These are phyloP conservation scores for Apostasia ramifera DNA, from an alignment of 106 monocot species.

Conservation along the genomic window DNA sequence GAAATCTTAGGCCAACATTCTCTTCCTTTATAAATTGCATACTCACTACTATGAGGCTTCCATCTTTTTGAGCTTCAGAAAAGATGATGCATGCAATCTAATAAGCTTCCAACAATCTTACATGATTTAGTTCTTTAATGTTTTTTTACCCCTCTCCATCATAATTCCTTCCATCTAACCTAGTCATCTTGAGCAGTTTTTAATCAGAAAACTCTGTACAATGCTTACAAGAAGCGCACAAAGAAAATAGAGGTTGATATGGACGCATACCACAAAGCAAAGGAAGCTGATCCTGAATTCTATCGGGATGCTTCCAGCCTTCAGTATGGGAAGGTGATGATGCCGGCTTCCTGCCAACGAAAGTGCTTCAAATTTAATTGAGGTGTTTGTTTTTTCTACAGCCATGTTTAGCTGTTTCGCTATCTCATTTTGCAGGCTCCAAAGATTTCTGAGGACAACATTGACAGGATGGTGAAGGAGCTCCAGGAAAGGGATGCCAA, in stretches of 20 bases:
- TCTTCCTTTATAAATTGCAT: too few species aligned
- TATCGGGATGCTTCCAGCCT: constrained; percentile 92
- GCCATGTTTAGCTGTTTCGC: background rate
- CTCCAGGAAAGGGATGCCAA: constrained; percentile 71
- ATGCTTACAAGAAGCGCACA: constrained; percentile 90
- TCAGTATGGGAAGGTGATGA: constrained; percentile 85
- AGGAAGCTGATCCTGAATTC: constrained; percentile 94
- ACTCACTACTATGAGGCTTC: too few species aligned
- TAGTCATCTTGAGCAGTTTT: constrained; percentile 51
- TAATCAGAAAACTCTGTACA: constrained; percentile 90
- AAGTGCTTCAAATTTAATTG: background rate
- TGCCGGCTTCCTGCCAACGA: too few species aligned
- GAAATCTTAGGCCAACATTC: too few species aligned
- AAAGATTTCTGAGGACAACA: constrained; percentile 65
- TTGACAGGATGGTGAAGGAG: constrained; percentile 93
- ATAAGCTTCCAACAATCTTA: too few species aligned
- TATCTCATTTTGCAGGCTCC: constrained; percentile 23
- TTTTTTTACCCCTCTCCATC: too few species aligned
- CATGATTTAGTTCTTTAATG: too few species aligned
- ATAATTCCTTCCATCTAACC: too few species aligned
- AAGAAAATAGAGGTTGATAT: constrained; percentile 78
- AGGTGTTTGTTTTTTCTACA: background rate
- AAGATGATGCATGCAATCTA: too few species aligned
- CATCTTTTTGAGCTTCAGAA: too few species aligned
- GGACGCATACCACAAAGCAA: constrained; percentile 92